These are phyloP conservation scores for Pisolithus albus DNA, from an alignment of 768 basidiomycete genomes.

Conservation along the genomic window DNA sequence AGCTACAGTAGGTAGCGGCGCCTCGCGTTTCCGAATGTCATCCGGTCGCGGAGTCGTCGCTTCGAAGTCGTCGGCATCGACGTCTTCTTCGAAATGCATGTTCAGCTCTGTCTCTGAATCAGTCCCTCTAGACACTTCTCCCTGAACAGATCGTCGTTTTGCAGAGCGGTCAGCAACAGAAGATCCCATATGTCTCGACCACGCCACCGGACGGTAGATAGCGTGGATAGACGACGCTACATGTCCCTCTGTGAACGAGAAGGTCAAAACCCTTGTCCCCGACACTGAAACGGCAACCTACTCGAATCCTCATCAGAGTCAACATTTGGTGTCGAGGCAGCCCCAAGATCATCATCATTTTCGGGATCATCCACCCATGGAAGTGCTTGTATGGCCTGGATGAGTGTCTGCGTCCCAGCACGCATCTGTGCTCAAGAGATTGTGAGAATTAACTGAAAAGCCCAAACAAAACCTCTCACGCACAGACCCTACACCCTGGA, in stretches of 20 bases:
- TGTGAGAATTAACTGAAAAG: not conserved
- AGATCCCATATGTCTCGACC: conserved; percentile 42
- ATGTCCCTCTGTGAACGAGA: conserved; percentile 30
- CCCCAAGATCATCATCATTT: conserved; percentile 55
- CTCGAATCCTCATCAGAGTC: conserved; percentile 55
- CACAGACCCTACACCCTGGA: conserved; percentile 69
- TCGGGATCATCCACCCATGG: conserved; percentile 70
- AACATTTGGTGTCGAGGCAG: conserved; percentile 32
- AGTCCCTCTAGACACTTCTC: conserved; percentile 24
- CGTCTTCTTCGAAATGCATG: conserved; percentile 45
- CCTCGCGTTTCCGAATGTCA: conserved; percentile 11
- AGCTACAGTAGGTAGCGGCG: conserved; percentile 4
- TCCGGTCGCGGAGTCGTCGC: conserved; percentile 37
- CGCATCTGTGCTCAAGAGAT: conserved; percentile 54
- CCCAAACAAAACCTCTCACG: conserved; percentile 20
- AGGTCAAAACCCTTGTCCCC: not conserved
- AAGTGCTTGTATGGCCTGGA: conserved; percentile 80
- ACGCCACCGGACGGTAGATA: conserved; percentile 75
- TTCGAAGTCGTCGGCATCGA: conserved; percentile 53
- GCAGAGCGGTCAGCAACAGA: conserved; percentile 13
- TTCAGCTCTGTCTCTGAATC: conserved; percentile 29
- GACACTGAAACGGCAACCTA: conserved; percentile 21
- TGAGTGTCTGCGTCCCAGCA: conserved; percentile 81
- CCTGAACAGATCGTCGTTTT: conserved; percentile 6
- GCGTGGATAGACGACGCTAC: conserved; percentile 85